Evolutionary conservation across 495 filamentous ascomycete genomes (phyloP), one percentile per base, ranked within the genome.

Genomic region (Staphylotrichum longicolle): DNA sequence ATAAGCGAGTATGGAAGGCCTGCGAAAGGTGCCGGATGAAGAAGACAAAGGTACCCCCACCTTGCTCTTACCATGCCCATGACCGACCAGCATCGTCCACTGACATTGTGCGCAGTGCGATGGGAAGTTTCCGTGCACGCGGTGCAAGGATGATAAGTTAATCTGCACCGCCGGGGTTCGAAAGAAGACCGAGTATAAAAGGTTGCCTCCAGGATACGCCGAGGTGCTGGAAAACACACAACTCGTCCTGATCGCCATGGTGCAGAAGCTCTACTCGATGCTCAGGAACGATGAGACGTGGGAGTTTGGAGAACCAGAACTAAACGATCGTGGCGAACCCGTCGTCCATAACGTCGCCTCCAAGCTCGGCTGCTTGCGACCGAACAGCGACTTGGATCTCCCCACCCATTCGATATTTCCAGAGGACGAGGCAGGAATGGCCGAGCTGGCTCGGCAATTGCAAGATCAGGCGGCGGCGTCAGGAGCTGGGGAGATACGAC

Each of bases 1-100:
- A 83, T 66, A 88, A 88, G 71, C 76, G 86, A 63, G 86, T 88
- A 41, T 87, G 85, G 78, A 88, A 87, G 72, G 86, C 86, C 30
- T 88, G 86, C 65, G 86, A 88, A 72, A 77, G 86, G 63, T 88
- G 86, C 78, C 76, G 86, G 61, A 83, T 88, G 75, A 89, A 88
- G 76, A 89, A 89, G 73, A 86, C 83, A 62, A 88, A 88, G 82
- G 85, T 84, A 72, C 50, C 9, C 32, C 49, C 50, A n/a, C 7
- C 15, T 54, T 1, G 27, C 32, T 52, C 7, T 14, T 12, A 7
- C 35, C 35, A 4, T 6, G 10, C 5, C n/a, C 3, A 10, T 15
- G 35, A n/a, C n/a, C n/a, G n/a, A n/a, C n/a, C n/a, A n/a, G 37
- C 3, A 12, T 32, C 5, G 9, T 15, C n/a, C 42, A 57, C 66